phyloP scores from a whole-genome alignment of 352 stramenopile species.

The Pythium aristosporum region DNA sequence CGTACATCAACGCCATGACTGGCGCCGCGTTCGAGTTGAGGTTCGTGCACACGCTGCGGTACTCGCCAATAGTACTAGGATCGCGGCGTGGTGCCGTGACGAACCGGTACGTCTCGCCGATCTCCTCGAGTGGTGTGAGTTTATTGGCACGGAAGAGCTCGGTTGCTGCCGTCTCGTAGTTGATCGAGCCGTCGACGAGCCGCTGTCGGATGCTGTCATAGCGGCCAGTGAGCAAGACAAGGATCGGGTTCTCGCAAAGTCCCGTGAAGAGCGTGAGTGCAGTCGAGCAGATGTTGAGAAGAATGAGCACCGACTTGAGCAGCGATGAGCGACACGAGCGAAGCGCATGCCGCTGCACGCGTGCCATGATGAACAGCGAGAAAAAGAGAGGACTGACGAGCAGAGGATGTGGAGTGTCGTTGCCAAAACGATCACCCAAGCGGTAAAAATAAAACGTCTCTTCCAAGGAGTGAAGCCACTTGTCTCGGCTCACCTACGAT shows the following conservation, averaged over 20 bases:
- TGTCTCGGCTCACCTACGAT: too few relatives aligned
- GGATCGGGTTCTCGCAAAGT: conserved; percentile 21
- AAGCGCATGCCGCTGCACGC: too few relatives aligned
- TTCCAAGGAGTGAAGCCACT: too few relatives aligned
- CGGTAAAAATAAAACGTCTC: too few relatives aligned
- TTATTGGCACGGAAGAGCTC: conserved; percentile 14
- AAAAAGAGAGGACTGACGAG: too few relatives aligned
- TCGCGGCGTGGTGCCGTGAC: conserved; percentile 27
- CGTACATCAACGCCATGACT: conserved; percentile 27
- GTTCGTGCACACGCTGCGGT: conserved; percentile 26
- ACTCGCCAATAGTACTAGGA: conserved; percentile 23
- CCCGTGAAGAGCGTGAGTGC: conserved; percentile 24
- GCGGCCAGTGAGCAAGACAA: conserved; percentile 13
- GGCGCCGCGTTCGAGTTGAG: conserved; percentile 27
- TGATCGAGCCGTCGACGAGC: conserved; percentile 25
- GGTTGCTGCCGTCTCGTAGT: conserved; percentile 22
- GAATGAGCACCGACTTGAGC: conserved; percentile 2
- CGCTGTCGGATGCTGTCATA: conserved; percentile 24
- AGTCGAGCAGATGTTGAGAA: conserved; percentile 17
- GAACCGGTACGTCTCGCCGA: conserved; percentile 26
- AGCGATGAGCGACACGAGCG: too few relatives aligned
- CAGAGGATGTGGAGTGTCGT: too few relatives aligned
- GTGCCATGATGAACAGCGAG: too few relatives aligned
- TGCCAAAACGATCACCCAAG: too few relatives aligned
- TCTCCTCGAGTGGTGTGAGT: conserved; percentile 32